Percentiles rank a stretch among this genome's conserved stretches.
Evolutionary conservation across 2,329 filamentous ascomycete genomes (phyloP).

Genomic region (Sclerotinia glacialis): DNA sequence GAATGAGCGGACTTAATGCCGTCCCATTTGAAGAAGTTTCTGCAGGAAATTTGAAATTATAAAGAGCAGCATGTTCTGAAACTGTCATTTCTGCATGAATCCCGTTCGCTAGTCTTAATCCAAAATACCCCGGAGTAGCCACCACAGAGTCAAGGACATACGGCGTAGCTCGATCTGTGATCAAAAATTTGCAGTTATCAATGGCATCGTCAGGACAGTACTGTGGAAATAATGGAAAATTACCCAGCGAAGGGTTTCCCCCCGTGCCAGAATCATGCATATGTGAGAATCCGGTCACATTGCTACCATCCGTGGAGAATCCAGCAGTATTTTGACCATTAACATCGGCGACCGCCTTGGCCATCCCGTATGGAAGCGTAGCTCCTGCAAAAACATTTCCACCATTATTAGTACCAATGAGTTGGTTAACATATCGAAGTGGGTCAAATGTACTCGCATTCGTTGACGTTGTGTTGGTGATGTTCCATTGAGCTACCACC

Average conservation of each 20-base stretch:
- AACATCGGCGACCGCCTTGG: constrained; percentile 55
- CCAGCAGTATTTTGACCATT: constrained; percentile 47
- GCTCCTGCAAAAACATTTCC: constrained; percentile 54
- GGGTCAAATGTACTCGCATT: constrained; percentile 19
- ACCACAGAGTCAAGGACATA: constrained; percentile 48
- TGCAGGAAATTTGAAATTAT: constrained; percentile 59
- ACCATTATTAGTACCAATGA: constrained; percentile 53
- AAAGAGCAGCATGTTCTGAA: constrained; percentile 60
- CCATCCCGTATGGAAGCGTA: constrained; percentile 53
- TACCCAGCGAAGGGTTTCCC: constrained; percentile 47
- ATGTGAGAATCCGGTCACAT: constrained; percentile 51
- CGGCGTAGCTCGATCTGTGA: constrained; percentile 47
- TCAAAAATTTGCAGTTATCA: constrained; percentile 55
- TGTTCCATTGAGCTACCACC: constrained; percentile 14
- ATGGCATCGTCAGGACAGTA: constrained; percentile 48
- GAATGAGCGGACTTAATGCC: constrained; percentile 51
- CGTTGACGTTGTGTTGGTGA: not conserved
- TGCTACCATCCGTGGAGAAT: constrained; percentile 47
- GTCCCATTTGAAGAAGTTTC: constrained; percentile 40
- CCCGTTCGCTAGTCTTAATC: constrained; percentile 54
- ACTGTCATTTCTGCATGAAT: constrained; percentile 65
- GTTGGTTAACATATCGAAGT: constrained; percentile 45
- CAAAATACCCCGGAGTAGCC: constrained; percentile 63
- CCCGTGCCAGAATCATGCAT: constrained; percentile 48
- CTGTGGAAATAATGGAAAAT: constrained; percentile 48